Evolutionary conservation across 176 grass and related monocot species (phyloP).

Genomic region (Oryza brachyantha): DNA sequence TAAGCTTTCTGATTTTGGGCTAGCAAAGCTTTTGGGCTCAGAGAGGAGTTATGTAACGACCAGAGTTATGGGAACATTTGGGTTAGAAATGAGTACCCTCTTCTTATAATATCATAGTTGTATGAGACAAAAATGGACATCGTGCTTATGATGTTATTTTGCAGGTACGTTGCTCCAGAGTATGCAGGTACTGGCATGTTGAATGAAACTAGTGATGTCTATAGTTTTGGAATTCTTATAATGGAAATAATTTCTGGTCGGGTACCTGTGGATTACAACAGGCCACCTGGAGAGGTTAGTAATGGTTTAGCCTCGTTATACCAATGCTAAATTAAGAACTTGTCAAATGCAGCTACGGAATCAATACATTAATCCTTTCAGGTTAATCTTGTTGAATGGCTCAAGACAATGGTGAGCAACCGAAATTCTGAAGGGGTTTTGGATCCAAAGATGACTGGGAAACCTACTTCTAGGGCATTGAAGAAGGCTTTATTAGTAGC

Average conservation of each 20-base stretch:
- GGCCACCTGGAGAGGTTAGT: slow-evolving; percentile 85
- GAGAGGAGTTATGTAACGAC: slow-evolving; percentile 95
- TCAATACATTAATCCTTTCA: slow-evolving; percentile 35
- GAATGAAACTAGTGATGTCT: slow-evolving; percentile 95
- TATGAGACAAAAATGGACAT: neutral
- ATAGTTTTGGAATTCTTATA: slow-evolving; percentile 97
- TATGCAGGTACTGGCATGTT: slow-evolving; percentile 98
- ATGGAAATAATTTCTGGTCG: slow-evolving; percentile 97
- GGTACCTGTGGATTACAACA: slow-evolving; percentile 87
- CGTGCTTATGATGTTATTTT: slow-evolving; percentile 31
- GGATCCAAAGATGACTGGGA: slow-evolving; percentile 92
- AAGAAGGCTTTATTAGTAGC: slow-evolving; percentile 93
- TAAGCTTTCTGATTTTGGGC: slow-evolving; percentile 97
- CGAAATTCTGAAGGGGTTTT: slow-evolving; percentile 92
- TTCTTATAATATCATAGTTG: slow-evolving; percentile 4
- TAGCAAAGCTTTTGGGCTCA: slow-evolving; percentile 88
- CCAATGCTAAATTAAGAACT: neutral
- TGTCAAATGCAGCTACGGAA: slow-evolving; percentile 22
- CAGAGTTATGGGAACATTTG: slow-evolving; percentile 97
- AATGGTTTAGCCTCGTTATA: neutral
- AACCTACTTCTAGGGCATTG: slow-evolving; percentile 76
- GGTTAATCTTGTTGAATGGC: slow-evolving; percentile 98
- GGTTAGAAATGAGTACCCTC: slow-evolving; percentile 43
- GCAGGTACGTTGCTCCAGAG: slow-evolving; percentile 91
- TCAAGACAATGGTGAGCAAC: slow-evolving; percentile 92